Conservation (phyloP, 1,139 yeast genomes). For the Nakaseomyces nivariensis region DNA sequence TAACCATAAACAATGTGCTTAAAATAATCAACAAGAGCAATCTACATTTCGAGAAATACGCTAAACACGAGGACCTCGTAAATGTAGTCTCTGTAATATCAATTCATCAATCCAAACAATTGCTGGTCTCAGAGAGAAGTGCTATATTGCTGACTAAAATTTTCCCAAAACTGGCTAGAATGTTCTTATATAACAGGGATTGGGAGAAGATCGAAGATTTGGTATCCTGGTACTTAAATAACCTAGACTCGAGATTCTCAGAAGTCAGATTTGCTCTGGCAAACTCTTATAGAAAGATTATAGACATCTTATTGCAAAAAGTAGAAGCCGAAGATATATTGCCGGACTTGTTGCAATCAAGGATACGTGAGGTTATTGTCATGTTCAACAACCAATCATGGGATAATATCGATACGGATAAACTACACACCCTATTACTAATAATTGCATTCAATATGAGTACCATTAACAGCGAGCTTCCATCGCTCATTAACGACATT, state of each 20-base stretch:
- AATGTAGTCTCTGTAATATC: neutral
- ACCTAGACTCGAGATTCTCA: neutral
- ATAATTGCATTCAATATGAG: constrained; percentile 21
- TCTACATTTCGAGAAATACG: neutral
- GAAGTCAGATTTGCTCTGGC: neutral
- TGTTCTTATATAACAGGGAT: neutral
- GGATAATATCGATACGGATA: constrained; percentile 26
- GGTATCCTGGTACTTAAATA: neutral
- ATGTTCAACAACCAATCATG: constrained; percentile 4
- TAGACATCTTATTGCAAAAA: neutral
- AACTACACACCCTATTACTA: constrained; percentile 27
- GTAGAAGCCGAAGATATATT: neutral
- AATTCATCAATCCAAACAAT: neutral
- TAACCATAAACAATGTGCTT: neutral
- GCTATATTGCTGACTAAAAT: neutral
- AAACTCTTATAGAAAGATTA: neutral
- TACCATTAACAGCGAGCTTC: neutral
- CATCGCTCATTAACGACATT: neutral
- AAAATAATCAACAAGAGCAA: neutral
- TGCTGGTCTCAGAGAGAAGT: neutral
- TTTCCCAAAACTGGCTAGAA: neutral
- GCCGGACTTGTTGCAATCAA: neutral
- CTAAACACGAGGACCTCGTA: neutral
- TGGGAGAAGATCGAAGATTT: neutral
- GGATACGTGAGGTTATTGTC: neutral